Evolutionary conservation across 2,329 filamentous ascomycete species (phyloP), one percentile per base, ranked within the genome.

Genomic region (Leptographium radiaticola): DNA sequence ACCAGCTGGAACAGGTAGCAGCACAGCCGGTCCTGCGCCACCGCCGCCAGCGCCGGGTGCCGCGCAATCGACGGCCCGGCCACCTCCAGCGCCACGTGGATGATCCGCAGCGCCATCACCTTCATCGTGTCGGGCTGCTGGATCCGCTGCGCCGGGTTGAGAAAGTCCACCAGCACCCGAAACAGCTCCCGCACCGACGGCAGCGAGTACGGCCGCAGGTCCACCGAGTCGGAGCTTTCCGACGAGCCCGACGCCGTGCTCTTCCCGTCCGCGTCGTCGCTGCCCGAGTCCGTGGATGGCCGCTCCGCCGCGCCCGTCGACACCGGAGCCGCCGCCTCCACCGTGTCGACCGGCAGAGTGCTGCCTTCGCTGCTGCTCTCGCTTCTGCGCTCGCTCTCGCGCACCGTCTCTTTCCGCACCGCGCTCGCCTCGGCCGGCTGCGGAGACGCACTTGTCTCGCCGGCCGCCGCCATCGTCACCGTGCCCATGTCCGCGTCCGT

Each of bases 1-100:
- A 97, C 90, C 33, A 98, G 79, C 70, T 98, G 94, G 71, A 98
- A 98, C 11, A 98, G 76, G 67, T 95, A 89, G 58, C 88, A 86
- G 66, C 94, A 98, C 30, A 98, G 74, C 30, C 89, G 88, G 67
- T 98, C 91, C 66, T 95, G 89, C 0, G 93, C 93, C 54, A 98
- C 79, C 6, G 79, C 81, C 12, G 91, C 90, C 51, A 98, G 73
- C 55, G 86, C 88, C 7, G 91, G 90, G 66, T 98, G 93, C 58
- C 87, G 86, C 49, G 90, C 88, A 64, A 98, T 96, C 9, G 90
- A 95, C 5, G 93, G 91, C 0, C 93, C 93, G 2, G 93, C 89
- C 55, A 98, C 91, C 69, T 98, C 93, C 25, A 98, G 78, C 2
- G 93, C 93, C 46, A 98, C 93, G 66, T 98, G 93, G 53, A 98